phyloP scores from a whole-genome alignment of 495 filamentous ascomycete species.

The Articulospora tetracladia region DNA sequence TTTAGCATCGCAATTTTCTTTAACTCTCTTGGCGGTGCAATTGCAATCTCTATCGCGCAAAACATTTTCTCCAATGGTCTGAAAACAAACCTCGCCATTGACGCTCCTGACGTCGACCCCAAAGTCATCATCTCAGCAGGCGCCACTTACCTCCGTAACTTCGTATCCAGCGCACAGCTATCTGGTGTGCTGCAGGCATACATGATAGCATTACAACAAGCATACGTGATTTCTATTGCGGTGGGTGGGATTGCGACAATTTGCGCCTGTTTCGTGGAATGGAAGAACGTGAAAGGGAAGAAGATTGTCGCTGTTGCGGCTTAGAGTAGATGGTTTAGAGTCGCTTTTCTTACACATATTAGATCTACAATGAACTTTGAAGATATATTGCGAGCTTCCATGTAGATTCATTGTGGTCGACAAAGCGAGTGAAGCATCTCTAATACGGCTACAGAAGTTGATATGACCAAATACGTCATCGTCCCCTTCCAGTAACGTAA shows the following conservation, averaged over 20 bases:
- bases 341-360: no score
- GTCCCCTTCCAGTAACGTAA: no score
- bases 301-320: conserved; percentile 16
- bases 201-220: conserved; percentile 50
- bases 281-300: conserved; percentile 65
- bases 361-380: no score
- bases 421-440: no score
- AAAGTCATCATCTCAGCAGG: conserved; percentile 41
- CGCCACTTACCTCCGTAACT: conserved; percentile 44
- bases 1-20: conserved; percentile 32
- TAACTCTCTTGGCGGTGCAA: conserved; percentile 44
- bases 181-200: conserved; percentile 52
- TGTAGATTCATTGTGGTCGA: no score
- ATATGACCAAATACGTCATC: no score
- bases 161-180: conserved; percentile 40
- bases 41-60: conserved; percentile 44
- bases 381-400: no score
- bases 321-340: conserved; percentile 1
- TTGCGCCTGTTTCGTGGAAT: conserved; percentile 61
- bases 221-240: conserved; percentile 39
- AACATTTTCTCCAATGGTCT: conserved; percentile 43
- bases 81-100: conserved; percentile 28
- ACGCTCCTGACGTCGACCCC: conserved; percentile 41
- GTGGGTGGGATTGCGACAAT: conserved; percentile 36
- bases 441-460: no score